phyloP scores from a whole-genome alignment of 176 grass and related monocot genomes.

The Elymus sibiricus region DNA sequence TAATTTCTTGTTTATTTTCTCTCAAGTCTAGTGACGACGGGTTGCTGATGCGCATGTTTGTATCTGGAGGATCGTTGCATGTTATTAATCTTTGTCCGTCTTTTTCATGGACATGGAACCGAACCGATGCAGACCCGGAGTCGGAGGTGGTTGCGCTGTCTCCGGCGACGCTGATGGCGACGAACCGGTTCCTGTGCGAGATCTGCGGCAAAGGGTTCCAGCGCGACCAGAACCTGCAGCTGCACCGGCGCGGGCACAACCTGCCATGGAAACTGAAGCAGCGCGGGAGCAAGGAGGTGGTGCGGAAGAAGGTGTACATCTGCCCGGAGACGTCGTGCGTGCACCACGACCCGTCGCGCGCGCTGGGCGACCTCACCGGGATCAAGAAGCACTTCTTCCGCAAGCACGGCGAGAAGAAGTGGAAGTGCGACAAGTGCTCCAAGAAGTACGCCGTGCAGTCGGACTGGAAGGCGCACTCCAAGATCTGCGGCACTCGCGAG shows the following conservation, averaged over 20 bases:
- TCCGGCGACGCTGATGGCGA: slow-evolving; percentile 94
- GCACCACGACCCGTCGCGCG: slow-evolving; percentile 81
- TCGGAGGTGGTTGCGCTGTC: slow-evolving; percentile 93
- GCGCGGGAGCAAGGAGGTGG: slow-evolving; percentile 43
- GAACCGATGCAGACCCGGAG: slow-evolving; percentile 53
- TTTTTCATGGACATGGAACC: not conserved
- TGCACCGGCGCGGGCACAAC: slow-evolving; percentile 96
- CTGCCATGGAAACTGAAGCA: slow-evolving; percentile 99
- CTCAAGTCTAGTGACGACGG: not conserved
- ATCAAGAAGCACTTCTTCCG: slow-evolving; percentile 99
- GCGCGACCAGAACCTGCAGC: slow-evolving; percentile 98
- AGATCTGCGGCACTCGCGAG: slow-evolving; percentile 93
- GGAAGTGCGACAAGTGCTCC: slow-evolving; percentile 98
- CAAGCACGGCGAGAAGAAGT: slow-evolving; percentile 99
- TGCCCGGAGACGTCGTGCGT: slow-evolving; percentile 84
- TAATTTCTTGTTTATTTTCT: not conserved
- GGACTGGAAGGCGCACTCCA: slow-evolving; percentile 99
- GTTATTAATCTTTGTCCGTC: not conserved
- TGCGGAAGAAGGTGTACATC: slow-evolving; percentile 76
- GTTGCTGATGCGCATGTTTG: not conserved
- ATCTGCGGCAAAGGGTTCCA: slow-evolving; percentile 98
- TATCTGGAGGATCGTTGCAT: not conserved
- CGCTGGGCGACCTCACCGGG: slow-evolving; percentile 88
- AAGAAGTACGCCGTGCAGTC: slow-evolving; percentile 98
- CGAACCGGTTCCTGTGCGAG: slow-evolving; percentile 93